Conservation (phyloP, 2,329 filamentous ascomycete species). For the Penicillium sp. region DNA sequence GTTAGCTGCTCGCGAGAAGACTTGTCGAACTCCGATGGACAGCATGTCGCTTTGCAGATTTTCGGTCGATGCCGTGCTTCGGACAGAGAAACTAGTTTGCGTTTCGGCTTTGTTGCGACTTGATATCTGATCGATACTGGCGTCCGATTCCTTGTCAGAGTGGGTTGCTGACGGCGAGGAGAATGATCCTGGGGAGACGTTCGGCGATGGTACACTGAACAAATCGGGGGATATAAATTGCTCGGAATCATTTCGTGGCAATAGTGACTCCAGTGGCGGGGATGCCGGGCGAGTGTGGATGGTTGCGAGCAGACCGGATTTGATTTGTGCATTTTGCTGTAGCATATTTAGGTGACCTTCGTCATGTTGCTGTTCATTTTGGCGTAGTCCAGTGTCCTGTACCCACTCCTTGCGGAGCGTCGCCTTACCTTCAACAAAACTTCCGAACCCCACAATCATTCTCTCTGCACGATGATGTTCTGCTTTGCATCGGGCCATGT, state of each 20-base stretch:
- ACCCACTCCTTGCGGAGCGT: constrained; percentile 28
- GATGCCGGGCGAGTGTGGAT: neutral
- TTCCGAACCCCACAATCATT: constrained; percentile 36
- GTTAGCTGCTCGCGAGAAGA: constrained; percentile 48
- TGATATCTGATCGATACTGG: neutral
- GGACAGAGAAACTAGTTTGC: neutral
- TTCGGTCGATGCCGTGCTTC: neutral
- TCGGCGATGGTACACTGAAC: neutral
- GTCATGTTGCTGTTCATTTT: neutral
- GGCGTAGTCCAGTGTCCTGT: constrained; percentile 10
- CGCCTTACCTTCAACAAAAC: constrained; percentile 51
- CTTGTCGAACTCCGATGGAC: neutral
- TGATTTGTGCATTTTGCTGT: constrained; percentile 22
- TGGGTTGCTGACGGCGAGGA: neutral
- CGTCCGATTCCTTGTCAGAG: neutral
- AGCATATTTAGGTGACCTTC: constrained; percentile 23
- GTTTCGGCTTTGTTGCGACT: neutral
- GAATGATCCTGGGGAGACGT: neutral
- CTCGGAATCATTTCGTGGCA: neutral
- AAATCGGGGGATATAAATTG: neutral
- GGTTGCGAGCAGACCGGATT: neutral
- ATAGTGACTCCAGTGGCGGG: neutral
- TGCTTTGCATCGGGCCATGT: constrained; percentile 43
- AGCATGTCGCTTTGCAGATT: neutral
- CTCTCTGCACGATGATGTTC: constrained; percentile 12